phyloP scores from a whole-genome alignment of 169 alveolate species.

The Cryptosporidium ryanae region DNA sequence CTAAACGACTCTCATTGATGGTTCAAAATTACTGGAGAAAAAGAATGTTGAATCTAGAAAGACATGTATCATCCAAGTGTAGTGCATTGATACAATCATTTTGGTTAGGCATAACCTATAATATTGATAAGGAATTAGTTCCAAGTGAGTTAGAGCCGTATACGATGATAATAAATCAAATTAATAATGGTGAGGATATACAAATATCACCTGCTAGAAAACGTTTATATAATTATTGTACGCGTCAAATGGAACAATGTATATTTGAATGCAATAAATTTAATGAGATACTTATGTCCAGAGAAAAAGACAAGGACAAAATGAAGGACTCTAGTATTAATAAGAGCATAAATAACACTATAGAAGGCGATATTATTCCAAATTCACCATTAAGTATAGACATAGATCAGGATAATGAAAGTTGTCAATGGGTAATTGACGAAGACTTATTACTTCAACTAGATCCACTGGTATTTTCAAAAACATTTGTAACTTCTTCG shows the following conservation, averaged over 20 bases:
- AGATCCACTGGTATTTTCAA: constrained; percentile 54
- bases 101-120: constrained; percentile 68
- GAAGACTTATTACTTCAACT: constrained; percentile 36
- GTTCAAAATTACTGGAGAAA: constrained; percentile 77
- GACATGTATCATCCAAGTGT: constrained; percentile 59
- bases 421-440: constrained; percentile 68
- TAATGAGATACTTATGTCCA: background rate
- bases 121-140: constrained; percentile 41
- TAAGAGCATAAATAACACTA: background rate
- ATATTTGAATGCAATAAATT: constrained; percentile 41
- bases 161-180: constrained; percentile 32
- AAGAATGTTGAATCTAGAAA: constrained; percentile 67
- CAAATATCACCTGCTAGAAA: constrained; percentile 33
- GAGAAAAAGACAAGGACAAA: constrained; percentile 13
- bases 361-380: constrained; percentile 13
- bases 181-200: constrained; percentile 27
- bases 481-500: constrained; percentile 6
- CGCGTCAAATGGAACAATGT: constrained; percentile 41
- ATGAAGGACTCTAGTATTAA: background rate
- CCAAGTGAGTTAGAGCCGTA: constrained; percentile 50
- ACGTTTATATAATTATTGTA: constrained; percentile 57
- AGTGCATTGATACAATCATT: constrained; percentile 73
- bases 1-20: constrained; percentile 79
- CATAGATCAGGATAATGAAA: constrained; percentile 44
- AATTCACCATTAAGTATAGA: constrained; percentile 59